phyloP scores from a whole-genome alignment of 1,284 basidiomycete species.

The Leccinum holopus region DNA sequence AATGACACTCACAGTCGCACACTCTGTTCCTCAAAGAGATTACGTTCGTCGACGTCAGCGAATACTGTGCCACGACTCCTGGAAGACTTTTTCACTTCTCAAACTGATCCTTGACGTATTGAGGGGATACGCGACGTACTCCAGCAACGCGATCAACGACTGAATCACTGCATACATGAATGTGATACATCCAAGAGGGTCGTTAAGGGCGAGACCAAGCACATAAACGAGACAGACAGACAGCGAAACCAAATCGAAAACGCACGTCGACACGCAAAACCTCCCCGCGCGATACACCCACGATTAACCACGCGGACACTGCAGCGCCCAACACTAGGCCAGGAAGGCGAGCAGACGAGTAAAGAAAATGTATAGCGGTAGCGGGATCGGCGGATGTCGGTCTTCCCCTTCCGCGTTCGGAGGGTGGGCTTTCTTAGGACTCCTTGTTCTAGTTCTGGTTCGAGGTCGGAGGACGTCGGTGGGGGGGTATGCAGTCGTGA shows the following conservation, averaged over 20 bases:
- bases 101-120: too few relatives aligned
- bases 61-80: too few relatives aligned
- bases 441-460: background rate
- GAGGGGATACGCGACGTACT: conserved; percentile 38
- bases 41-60: too few relatives aligned
- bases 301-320: conserved; percentile 68
- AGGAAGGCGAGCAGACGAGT: conserved; percentile 63
- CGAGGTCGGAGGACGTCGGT: background rate
- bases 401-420: background rate
- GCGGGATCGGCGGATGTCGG: conserved; percentile 57
- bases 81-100: too few relatives aligned
- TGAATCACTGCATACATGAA: conserved; percentile 74
- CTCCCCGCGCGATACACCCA: conserved; percentile 67
- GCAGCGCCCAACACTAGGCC: conserved; percentile 61
- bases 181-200: conserved; percentile 69
- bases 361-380: conserved; percentile 53
- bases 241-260: conserved; percentile 13
- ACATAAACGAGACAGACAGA: background rate
- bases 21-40: too few relatives aligned
- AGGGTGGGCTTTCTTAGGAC: background rate
- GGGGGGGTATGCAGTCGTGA: background rate
- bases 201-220: background rate
- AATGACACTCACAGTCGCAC: too few relatives aligned
- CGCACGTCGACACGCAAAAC: conserved; percentile 81
- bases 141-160: conserved; percentile 64